These are phyloP conservation scores for Hevea brasiliensis DNA, from an alignment of 345 rosid species.

Conservation along the genomic window DNA sequence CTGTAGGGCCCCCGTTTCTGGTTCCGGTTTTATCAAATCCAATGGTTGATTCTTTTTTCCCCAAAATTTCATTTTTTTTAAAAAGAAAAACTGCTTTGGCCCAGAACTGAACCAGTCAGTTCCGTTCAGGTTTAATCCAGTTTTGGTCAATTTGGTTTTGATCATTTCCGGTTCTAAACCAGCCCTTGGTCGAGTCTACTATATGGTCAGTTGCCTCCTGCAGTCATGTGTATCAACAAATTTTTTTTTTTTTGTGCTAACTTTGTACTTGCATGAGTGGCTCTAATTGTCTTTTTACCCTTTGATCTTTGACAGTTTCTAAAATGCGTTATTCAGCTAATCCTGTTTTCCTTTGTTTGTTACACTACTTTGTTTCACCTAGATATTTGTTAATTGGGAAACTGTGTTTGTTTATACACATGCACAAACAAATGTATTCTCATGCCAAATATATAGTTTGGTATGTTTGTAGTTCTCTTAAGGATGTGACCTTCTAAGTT, in stretches of 20 bases:
- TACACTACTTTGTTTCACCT: not conserved
- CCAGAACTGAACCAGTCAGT: too few species aligned
- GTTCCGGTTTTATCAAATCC: too few species aligned
- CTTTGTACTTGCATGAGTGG: not conserved
- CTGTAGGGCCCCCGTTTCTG: too few species aligned
- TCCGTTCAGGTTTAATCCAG: too few species aligned
- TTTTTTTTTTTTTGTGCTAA: not conserved
- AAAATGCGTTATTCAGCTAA: not conserved
- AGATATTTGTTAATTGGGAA: not conserved
- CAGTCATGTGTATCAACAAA: not conserved
- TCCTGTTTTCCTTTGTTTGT: not conserved
- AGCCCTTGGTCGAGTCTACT: too few species aligned
- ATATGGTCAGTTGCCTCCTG: not conserved
- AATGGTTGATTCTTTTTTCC: too few species aligned
- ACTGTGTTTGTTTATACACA: not conserved
- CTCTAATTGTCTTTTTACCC: not conserved
- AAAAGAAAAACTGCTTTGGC: too few species aligned
- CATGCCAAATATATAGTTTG: not conserved
- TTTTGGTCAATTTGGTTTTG: too few species aligned
- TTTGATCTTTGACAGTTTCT: not conserved
- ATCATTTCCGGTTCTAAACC: too few species aligned
- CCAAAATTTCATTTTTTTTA: too few species aligned
- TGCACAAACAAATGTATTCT: not conserved
- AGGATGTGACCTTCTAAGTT: too few species aligned
- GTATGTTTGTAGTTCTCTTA: not conserved